These are phyloP conservation scores for Penicillium brevicompactum DNA, from an alignment of 2,329 filamentous ascomycete species.

Conservation along the genomic window DNA sequence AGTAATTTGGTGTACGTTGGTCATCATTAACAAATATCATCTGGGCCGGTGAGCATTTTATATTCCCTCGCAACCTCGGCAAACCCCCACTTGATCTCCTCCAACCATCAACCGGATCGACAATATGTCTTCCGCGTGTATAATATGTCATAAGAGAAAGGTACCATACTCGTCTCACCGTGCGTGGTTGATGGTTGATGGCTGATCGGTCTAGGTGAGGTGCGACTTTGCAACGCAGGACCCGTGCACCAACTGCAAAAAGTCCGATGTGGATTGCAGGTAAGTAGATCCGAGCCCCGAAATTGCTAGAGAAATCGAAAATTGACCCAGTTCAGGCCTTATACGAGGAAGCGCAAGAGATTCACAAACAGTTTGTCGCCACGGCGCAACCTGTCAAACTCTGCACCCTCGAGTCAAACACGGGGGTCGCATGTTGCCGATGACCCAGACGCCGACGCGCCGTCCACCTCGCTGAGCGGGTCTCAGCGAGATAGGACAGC, in stretches of 20 bases:
- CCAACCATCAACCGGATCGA: constrained; percentile 15
- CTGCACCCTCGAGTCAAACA: constrained; percentile 22
- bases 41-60: background rate
- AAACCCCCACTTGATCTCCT: constrained; percentile 13
- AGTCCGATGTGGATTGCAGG: constrained; percentile 28
- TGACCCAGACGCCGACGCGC: constrained; percentile 8
- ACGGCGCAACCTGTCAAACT: constrained; percentile 9
- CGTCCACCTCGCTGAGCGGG: constrained; percentile 9
- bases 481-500: constrained; percentile 4
- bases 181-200: background rate
- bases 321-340: constrained; percentile 20
- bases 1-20: constrained; percentile 1
- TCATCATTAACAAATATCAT: constrained; percentile 1
- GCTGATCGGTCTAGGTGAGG: constrained; percentile 26
- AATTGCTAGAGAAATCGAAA: background rate
- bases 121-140: constrained; percentile 34
- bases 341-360: constrained; percentile 34
- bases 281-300: constrained; percentile 9
- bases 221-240: constrained; percentile 30
- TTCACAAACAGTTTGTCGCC: constrained; percentile 40
- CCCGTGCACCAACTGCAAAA: constrained; percentile 30
- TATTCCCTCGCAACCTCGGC: constrained; percentile 8
- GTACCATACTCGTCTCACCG: constrained; percentile 24
- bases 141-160: constrained; percentile 49
- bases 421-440: constrained; percentile 22